These are phyloP conservation scores for Fagopyrum tataricum DNA, from an alignment of 148 eudicot genomes.

Conservation along the genomic window DNA sequence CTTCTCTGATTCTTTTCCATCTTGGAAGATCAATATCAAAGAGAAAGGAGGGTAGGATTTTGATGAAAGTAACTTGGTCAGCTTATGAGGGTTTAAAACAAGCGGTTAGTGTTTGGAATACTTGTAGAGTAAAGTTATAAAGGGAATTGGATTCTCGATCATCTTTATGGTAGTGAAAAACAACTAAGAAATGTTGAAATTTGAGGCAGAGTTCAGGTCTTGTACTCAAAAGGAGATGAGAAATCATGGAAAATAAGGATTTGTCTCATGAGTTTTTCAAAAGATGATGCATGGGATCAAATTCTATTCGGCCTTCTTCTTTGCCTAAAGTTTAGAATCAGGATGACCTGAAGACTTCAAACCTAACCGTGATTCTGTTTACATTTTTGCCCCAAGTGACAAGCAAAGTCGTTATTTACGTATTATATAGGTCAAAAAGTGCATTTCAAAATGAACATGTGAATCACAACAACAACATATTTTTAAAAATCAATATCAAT, in stretches of 20 bases:
- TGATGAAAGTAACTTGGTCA: not conserved
- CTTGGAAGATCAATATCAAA: too few species aligned
- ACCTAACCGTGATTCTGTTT: not conserved
- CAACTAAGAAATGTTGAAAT: slow-evolving; percentile 4
- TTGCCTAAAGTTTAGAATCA: not conserved
- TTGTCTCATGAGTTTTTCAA: not conserved
- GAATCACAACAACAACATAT: too few species aligned
- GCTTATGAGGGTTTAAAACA: not conserved
- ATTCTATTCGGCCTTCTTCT: not conserved
- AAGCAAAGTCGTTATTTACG: not conserved
- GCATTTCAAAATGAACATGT: not conserved
- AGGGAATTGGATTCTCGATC: slow-evolving; percentile 1
- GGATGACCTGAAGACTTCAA: not conserved
- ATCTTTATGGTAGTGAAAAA: not conserved
- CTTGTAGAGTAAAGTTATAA: not conserved
- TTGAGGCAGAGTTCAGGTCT: slow-evolving; percentile 4
- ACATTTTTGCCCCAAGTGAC: not conserved
- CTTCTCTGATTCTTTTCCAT: not conserved
- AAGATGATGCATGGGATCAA: slow-evolving; percentile 4
- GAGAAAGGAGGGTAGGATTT: not conserved
- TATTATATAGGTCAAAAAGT: not conserved
- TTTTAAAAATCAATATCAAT: too few species aligned
- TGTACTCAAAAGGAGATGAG: not conserved
- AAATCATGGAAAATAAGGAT: not conserved
- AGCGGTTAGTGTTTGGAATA: not conserved